Evolutionary conservation across 192 early-diverging fungal genomes (phyloP).

Genomic region (Dissophora globulifera): DNA sequence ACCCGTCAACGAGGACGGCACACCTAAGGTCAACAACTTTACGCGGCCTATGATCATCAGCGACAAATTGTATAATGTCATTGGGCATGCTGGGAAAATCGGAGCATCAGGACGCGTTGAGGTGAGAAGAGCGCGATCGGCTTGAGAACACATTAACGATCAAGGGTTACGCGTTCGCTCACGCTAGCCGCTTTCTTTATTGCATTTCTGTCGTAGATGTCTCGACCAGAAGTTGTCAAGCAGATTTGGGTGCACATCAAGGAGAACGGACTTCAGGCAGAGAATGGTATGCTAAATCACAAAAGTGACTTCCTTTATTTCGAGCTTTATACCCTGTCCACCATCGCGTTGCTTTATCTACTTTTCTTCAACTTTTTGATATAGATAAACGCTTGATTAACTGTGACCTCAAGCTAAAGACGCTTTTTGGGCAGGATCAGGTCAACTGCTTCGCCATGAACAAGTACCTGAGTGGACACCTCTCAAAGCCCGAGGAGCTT

Average conservation of each 20-base stretch:
- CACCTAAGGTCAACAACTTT: constrained; percentile 26
- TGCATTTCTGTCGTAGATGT: constrained; percentile 63
- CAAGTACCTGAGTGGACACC: constrained; percentile 64
- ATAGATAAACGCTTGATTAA: constrained; percentile 62
- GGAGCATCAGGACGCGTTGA: constrained; percentile 57
- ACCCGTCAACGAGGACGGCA: constrained; percentile 42
- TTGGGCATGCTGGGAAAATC: constrained; percentile 52
- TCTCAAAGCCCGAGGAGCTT: constrained; percentile 56
- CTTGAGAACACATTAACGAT: too few relatives aligned
- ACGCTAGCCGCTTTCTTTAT: neutral
- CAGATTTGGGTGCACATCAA: constrained; percentile 71
- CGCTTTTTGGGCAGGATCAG: constrained; percentile 59
- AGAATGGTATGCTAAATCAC: too few relatives aligned
- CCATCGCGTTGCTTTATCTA: neutral
- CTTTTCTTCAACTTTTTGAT: neutral
- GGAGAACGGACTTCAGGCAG: constrained; percentile 62
- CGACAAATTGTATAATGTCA: constrained; percentile 44
- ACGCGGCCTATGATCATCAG: constrained; percentile 34
- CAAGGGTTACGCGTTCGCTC: too few relatives aligned
- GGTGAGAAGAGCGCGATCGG: constrained; percentile 16
- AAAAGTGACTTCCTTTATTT: too few relatives aligned
- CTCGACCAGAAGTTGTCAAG: constrained; percentile 70
- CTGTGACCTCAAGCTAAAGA: constrained; percentile 62
- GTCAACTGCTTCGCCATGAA: constrained; percentile 73
- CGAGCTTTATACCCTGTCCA: too few relatives aligned